These are phyloP conservation scores for Termitomyces sp. DNA, from an alignment of 768 basidiomycete genomes.

Conservation along the genomic window DNA sequence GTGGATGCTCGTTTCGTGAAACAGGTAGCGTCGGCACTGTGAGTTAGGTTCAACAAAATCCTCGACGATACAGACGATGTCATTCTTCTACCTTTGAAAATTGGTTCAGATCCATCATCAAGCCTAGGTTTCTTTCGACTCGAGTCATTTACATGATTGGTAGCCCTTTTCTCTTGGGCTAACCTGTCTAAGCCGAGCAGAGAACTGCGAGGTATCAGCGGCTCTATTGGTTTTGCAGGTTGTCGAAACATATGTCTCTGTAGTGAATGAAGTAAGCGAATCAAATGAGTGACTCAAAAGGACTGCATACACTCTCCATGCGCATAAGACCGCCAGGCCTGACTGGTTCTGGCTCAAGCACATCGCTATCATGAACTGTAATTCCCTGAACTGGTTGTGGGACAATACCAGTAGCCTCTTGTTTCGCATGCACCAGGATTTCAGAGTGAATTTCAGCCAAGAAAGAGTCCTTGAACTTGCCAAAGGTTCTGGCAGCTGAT, in stretches of 20 bases:
- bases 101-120: slow-evolving; percentile 57
- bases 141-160: slow-evolving; percentile 40
- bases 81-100: slow-evolving; percentile 75
- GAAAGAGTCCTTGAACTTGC: slow-evolving; percentile 79
- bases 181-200: slow-evolving; percentile 83
- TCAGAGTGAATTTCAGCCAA: slow-evolving; percentile 75
- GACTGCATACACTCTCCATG: slow-evolving; percentile 48
- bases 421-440: slow-evolving; percentile 65
- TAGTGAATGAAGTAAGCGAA: not conserved
- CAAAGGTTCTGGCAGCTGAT: slow-evolving; percentile 73
- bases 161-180: slow-evolving; percentile 82
- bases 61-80: not conserved
- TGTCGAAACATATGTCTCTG: slow-evolving; percentile 79
- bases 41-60: slow-evolving; percentile 5
- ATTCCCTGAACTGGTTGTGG: slow-evolving; percentile 70
- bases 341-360: slow-evolving; percentile 74
- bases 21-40: slow-evolving; percentile 77
- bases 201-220: slow-evolving; percentile 74
- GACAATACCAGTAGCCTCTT: slow-evolving; percentile 49
- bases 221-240: slow-evolving; percentile 67
- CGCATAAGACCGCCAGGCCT: slow-evolving; percentile 75
- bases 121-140: slow-evolving; percentile 64
- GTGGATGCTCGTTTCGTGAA: slow-evolving; percentile 42
- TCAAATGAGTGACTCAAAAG: not conserved
- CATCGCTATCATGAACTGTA: slow-evolving; percentile 72